Evolutionary conservation across 2,329 filamentous ascomycete species (phyloP).

Genomic region (Diplodia mutila): DNA sequence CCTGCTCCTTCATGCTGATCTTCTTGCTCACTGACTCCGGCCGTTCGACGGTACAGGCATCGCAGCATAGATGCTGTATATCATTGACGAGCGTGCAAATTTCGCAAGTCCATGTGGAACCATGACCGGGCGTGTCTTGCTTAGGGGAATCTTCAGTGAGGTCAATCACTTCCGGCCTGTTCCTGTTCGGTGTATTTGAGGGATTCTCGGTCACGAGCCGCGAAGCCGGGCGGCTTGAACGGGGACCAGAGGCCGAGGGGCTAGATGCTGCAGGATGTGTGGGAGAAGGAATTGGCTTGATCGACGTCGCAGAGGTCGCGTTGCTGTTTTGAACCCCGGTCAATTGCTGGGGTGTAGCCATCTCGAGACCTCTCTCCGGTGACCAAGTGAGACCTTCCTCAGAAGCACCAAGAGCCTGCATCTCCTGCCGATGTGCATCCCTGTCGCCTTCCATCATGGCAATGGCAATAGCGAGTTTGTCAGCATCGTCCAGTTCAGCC

Average conservation of each 20-base stretch:
- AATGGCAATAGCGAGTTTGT: slow-evolving; percentile 82
- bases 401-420: slow-evolving; percentile 53
- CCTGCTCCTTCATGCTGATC: slow-evolving; percentile 33
- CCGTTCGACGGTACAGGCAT: slow-evolving; percentile 62
- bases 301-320: slow-evolving; percentile 2
- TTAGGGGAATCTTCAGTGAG: slow-evolving; percentile 29
- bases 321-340: slow-evolving; percentile 32
- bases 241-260: slow-evolving; percentile 24
- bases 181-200: slow-evolving; percentile 26
- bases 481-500: slow-evolving; percentile 86
- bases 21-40: slow-evolving; percentile 44
- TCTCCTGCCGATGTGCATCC: slow-evolving; percentile 60
- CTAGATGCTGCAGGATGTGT: not conserved
- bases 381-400: slow-evolving; percentile 42
- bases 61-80: slow-evolving; percentile 62
- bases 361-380: slow-evolving; percentile 42
- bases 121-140: slow-evolving; percentile 34
- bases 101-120: slow-evolving; percentile 60
- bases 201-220: slow-evolving; percentile 36
- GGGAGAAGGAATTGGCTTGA: not conserved
- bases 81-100: slow-evolving; percentile 67
- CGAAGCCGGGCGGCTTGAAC: slow-evolving; percentile 39
- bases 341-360: slow-evolving; percentile 40
- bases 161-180: slow-evolving; percentile 24
- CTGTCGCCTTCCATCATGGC: slow-evolving; percentile 86